Conservation (phyloP, 2,329 filamentous ascomycete genomes). For the Rhynchosporium secalis region DNA sequence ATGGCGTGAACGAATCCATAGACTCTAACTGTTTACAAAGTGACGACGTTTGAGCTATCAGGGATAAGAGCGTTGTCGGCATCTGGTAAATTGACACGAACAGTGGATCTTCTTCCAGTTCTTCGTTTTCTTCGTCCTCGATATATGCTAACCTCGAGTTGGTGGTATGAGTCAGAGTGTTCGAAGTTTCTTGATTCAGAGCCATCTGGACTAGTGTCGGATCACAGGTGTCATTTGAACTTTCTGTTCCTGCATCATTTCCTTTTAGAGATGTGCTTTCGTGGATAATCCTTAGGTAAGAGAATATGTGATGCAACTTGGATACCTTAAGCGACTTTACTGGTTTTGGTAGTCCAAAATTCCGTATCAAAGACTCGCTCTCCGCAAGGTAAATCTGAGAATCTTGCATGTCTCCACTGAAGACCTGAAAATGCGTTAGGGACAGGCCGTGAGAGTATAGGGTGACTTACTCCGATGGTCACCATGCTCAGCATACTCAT, state of each 20-base stretch:
- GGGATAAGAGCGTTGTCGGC: slow-evolving; percentile 21
- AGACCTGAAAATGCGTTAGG: slow-evolving; percentile 12
- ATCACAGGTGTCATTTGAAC: neutral
- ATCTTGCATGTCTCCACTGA: slow-evolving; percentile 25
- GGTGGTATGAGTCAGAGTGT: neutral
- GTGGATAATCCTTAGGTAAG: slow-evolving; percentile 25
- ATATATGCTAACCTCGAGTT: slow-evolving; percentile 18
- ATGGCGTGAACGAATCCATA: slow-evolving; percentile 16
- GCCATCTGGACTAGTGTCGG: neutral
- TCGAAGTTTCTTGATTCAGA: slow-evolving; percentile 1
- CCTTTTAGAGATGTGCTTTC: slow-evolving; percentile 21
- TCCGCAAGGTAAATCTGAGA: slow-evolving; percentile 21
- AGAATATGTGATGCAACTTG: slow-evolving; percentile 26
- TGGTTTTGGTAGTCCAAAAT: slow-evolving; percentile 18
- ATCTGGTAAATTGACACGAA: slow-evolving; percentile 26
- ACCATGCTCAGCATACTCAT: slow-evolving; percentile 26
- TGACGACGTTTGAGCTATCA: slow-evolving; percentile 25
- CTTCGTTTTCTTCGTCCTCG: slow-evolving; percentile 19
- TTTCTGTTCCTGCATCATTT: neutral
- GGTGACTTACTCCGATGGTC: slow-evolving; percentile 23
- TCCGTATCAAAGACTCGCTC: slow-evolving; percentile 23
- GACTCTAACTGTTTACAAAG: slow-evolving; percentile 20
- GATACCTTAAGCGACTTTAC: slow-evolving; percentile 25
- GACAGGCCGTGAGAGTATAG: no score
- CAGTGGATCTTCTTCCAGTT: slow-evolving; percentile 23